phyloP scores from a whole-genome alignment of 805 yeast genomes.

The Yamadazyma laniorum region DNA sequence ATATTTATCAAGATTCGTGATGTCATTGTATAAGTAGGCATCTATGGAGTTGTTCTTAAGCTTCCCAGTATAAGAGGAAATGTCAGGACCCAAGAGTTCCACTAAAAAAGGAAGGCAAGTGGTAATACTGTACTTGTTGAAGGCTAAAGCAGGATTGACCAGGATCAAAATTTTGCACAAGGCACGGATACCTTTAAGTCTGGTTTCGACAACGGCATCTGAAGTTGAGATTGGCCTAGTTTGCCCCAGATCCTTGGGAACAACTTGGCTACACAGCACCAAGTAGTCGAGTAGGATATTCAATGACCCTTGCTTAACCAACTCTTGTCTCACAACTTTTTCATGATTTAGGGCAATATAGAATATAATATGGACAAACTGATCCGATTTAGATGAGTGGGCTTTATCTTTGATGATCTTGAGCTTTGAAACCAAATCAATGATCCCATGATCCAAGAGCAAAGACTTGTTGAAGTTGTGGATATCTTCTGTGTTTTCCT shows the following conservation, averaged over 20 bases:
- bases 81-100: constrained; percentile 41
- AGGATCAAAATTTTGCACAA: constrained; percentile 46
- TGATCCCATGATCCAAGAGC: constrained; percentile 22
- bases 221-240: constrained; percentile 20
- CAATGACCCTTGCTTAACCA: constrained; percentile 48
- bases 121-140: constrained; percentile 33
- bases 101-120: constrained; percentile 49
- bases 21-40: constrained; percentile 25
- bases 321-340: constrained; percentile 26
- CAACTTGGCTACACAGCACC: constrained; percentile 25
- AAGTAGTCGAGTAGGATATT: constrained; percentile 39
- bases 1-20: constrained; percentile 43
- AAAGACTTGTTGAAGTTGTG: constrained; percentile 31
- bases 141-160: constrained; percentile 41
- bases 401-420: constrained; percentile 16
- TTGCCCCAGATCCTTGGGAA: constrained; percentile 11
- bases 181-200: constrained; percentile 37
- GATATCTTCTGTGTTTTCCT: constrained; percentile 24
- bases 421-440: constrained; percentile 18
- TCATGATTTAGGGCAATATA: constrained; percentile 31
- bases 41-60: constrained; percentile 9
- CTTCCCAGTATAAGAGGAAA: constrained; percentile 19
- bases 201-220: constrained; percentile 18
- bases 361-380: constrained; percentile 32
- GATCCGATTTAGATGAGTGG: constrained; percentile 17